A percentile compares a stretch with the other conserved stretches of the same genome.
phyloP scores from a whole-genome alignment of 2,329 filamentous ascomycete genomes.

The Curvularia hawaiiensis region DNA sequence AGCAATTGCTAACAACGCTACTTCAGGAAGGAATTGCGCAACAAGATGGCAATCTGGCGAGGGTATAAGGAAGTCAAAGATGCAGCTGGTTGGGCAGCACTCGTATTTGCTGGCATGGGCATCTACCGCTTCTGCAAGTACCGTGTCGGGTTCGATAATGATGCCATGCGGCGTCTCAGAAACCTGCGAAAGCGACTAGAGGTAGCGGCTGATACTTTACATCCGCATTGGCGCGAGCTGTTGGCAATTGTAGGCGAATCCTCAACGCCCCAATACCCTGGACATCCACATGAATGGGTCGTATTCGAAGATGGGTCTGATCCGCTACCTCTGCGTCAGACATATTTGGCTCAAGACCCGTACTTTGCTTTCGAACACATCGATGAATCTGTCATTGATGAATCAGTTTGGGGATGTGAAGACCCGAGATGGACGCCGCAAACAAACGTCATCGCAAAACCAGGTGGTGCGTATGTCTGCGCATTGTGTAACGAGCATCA shows the following conservation, averaged over 20 bases:
- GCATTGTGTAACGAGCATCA: conserved; percentile 55
- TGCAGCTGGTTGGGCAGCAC: conserved; percentile 60
- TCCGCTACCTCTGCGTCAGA: conserved; percentile 53
- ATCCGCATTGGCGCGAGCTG: conserved; percentile 58
- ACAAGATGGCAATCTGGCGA: conserved; percentile 60
- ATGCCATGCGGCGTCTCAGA: conserved; percentile 56
- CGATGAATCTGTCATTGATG: conserved; percentile 57
- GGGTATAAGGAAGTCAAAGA: conserved; percentile 65
- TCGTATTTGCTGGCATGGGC: conserved; percentile 63
- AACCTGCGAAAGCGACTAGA: conserved; percentile 56
- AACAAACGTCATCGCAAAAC: conserved; percentile 31
- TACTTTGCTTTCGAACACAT: conserved; percentile 57
- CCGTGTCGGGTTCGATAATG: conserved; percentile 58
- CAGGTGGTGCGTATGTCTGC: conserved; percentile 48
- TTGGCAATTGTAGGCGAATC: conserved; percentile 54
- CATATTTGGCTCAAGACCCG: conserved; percentile 55
- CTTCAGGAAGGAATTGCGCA: conserved; percentile 58
- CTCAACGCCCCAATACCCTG: conserved; percentile 49
- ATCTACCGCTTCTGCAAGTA: conserved; percentile 68
- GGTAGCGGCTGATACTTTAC: conserved; percentile 59
- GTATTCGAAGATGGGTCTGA: conserved; percentile 52
- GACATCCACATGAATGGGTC: conserved; percentile 61
- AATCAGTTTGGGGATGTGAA: conserved; percentile 54
- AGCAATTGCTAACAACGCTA: not conserved
- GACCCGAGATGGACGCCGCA: conserved; percentile 55